These are phyloP conservation scores for Penicillium bialowiezense DNA, from an alignment of 495 filamentous ascomycete genomes.

Conservation along the genomic window DNA sequence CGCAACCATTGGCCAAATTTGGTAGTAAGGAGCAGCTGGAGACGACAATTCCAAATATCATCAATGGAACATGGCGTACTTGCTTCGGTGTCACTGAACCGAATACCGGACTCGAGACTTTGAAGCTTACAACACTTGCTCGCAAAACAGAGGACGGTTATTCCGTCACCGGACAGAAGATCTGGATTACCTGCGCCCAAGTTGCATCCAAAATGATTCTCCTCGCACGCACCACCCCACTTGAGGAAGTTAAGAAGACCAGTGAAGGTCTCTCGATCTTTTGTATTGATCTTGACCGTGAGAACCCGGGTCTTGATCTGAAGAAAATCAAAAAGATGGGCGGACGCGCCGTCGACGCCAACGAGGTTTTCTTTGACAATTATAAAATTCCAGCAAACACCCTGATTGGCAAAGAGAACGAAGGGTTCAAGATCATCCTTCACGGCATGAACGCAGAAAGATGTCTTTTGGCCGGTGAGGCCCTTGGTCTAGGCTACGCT, in stretches of 20 bases:
- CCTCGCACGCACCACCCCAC: slow-evolving; percentile 67
- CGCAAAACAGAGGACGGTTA: slow-evolving; percentile 51
- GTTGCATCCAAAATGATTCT: slow-evolving; percentile 76
- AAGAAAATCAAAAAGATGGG: slow-evolving; percentile 80
- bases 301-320: slow-evolving; percentile 55
- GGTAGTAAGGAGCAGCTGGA: slow-evolving; percentile 58
- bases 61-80: slow-evolving; percentile 62
- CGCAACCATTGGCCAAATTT: slow-evolving; percentile 71
- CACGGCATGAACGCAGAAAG: slow-evolving; percentile 86
- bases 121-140: slow-evolving; percentile 62
- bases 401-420: slow-evolving; percentile 64
- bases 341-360: slow-evolving; percentile 73
- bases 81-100: slow-evolving; percentile 69
- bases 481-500: slow-evolving; percentile 72
- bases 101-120: slow-evolving; percentile 72
- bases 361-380: slow-evolving; percentile 80
- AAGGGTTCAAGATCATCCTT: slow-evolving; percentile 74
- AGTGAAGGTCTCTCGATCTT: slow-evolving; percentile 72
- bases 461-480: slow-evolving; percentile 73
- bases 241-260: slow-evolving; percentile 62
- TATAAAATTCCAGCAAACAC: slow-evolving; percentile 59
- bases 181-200: slow-evolving; percentile 80
- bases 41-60: slow-evolving; percentile 63
- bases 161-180: slow-evolving; percentile 70
- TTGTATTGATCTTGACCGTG: slow-evolving; percentile 68